A percentile compares a stretch with the other conserved stretches of the same genome.
Conservation (phyloP, 2,329 filamentous ascomycete genomes). For the Aspergillus fructus region DNA sequence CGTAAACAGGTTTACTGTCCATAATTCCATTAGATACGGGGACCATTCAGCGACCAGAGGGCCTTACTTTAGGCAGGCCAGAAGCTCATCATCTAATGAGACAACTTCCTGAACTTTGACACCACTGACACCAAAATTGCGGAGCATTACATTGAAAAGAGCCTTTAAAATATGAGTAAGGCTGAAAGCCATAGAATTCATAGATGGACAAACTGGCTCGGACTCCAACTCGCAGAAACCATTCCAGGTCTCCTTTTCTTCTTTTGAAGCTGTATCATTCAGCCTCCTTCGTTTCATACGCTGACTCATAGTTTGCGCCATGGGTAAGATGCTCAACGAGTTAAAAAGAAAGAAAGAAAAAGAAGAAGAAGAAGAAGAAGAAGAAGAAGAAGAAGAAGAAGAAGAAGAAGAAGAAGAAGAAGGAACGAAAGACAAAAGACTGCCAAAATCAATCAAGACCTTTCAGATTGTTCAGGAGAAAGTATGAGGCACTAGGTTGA, state of each 20-base stretch:
- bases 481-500: background rate
- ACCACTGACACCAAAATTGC: conserved; percentile 71
- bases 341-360: background rate
- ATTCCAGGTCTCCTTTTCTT: conserved; percentile 46
- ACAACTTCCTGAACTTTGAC: conserved; percentile 77
- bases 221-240: conserved; percentile 74
- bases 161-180: conserved; percentile 50
- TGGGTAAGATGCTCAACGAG: background rate
- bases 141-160: conserved; percentile 82
- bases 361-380: too few relatives aligned
- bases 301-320: conserved; percentile 25
- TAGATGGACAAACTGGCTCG: conserved; percentile 66
- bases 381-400: background rate
- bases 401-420: background rate
- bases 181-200: background rate
- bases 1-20: conserved; percentile 69
- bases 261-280: conserved; percentile 21
- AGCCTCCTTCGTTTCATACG: conserved; percentile 31
- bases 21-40: conserved; percentile 5
- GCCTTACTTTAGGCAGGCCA: conserved; percentile 63
- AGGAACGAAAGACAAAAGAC: background rate
- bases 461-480: background rate
- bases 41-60: background rate
- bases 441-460: background rate
- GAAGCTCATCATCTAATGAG: conserved; percentile 64